Evolutionary conservation across 495 filamentous ascomycete species (phyloP).

Genomic region (Hyphodiscus hymeniophilus): DNA sequence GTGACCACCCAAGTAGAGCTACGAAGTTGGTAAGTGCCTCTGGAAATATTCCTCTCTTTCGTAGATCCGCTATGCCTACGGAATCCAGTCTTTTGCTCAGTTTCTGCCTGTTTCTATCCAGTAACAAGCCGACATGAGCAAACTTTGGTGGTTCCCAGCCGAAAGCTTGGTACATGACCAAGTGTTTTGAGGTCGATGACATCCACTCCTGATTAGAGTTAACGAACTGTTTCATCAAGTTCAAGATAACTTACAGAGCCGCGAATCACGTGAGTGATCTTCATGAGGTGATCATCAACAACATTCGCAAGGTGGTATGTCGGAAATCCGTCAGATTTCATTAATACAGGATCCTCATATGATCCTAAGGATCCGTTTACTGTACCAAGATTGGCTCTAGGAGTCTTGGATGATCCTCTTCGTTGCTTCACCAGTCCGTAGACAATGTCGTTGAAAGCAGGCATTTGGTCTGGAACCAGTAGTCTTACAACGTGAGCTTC

Average conservation of each 20-base stretch:
- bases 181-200: constrained; percentile 82
- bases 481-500: constrained; percentile 76
- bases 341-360: constrained; percentile 71
- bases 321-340: constrained; percentile 85
- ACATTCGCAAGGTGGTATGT: constrained; percentile 98
- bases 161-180: constrained; percentile 81
- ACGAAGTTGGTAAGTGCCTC: constrained; percentile 75
- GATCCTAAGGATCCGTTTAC: constrained; percentile 30
- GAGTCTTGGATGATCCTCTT: not conserved
- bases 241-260: constrained; percentile 53
- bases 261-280: constrained; percentile 90
- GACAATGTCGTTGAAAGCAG: constrained; percentile 64
- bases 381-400: not conserved
- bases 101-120: constrained; percentile 68
- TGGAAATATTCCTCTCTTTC: constrained; percentile 61
- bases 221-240: not conserved
- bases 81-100: constrained; percentile 80
- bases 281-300: constrained; percentile 89
- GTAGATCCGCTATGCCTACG: constrained; percentile 60
- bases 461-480: constrained; percentile 48
- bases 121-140: constrained; percentile 81
- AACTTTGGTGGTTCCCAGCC: constrained; percentile 78
- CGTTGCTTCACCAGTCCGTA: constrained; percentile 54
- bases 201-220: constrained; percentile 68
- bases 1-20: constrained; percentile 79